Base-by-base conservation (phyloP, 148 eudicot species). In the Nepenthes mirabilis region DNA sequence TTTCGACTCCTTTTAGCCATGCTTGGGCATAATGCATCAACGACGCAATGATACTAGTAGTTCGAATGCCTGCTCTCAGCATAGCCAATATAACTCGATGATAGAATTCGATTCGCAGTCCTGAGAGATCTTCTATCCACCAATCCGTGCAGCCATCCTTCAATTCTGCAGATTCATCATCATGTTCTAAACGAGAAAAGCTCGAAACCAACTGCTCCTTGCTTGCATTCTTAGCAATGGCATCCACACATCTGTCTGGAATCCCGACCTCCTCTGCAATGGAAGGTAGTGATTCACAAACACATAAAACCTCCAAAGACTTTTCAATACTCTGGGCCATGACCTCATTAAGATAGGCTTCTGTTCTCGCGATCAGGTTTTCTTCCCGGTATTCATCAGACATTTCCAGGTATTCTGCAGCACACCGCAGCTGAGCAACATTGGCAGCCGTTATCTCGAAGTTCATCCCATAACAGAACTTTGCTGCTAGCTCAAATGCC, bases 121-220 rank as follows among this genome's bases (percentile, higher is more conserved):
- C 63, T 2, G 88, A 83, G 23, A 86, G 75, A 78, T 86, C 93
- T 67, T 83, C 86, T 6, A 79, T 70, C 93, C 88, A 86, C 88
- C 93, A 86, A 34, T 80, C 88, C 2, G 8, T 3, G 74, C 67
- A 9, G 23, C 57, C 59, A 37, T 58, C 66, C 65, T 73, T 83
- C 6, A 74, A 62, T 13, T 84, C 83, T 43, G 65, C 13, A 1
- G 74, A 67, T 52, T 72, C 75, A 9, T 64, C 71, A 37, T 74
- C 69, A 36, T 68, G 63, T 32, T 62, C 77, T 47, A 77, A 51
- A 55, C 65, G 86, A 48, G 73, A 71, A 23, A 83, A 65, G 33
- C 77, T 77, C 2, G 80, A 76, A 52, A 71, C 70, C 33, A 82
- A 65, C 64, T 84, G 95, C 72, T 84, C 91, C 65, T 74, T 76